These are phyloP conservation scores for Diaporthe nobilis DNA, from an alignment of 2,329 filamentous ascomycete species.

Conservation along the genomic window DNA sequence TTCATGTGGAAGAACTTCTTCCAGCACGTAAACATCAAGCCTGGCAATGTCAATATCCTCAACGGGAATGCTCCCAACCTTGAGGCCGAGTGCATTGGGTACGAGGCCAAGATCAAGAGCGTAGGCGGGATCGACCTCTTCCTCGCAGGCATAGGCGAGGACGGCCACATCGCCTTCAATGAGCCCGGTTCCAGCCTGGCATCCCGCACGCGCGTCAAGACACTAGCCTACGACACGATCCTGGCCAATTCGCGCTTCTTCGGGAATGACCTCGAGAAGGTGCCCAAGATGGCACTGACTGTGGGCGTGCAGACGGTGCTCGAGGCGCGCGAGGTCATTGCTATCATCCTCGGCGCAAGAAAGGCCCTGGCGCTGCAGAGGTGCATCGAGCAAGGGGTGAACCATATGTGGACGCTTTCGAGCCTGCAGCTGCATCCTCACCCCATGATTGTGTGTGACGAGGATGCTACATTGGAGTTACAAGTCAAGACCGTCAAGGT, in stretches of 20 bases:
- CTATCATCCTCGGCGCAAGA: constrained; percentile 80
- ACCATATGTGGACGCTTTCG: constrained; percentile 86
- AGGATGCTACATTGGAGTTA: constrained; percentile 76
- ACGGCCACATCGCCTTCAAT: constrained; percentile 87
- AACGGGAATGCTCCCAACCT: constrained; percentile 80
- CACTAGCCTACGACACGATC: constrained; percentile 83
- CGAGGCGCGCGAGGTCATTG: constrained; percentile 80
- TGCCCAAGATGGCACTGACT: constrained; percentile 80
- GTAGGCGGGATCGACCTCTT: constrained; percentile 83
- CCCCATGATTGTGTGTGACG: constrained; percentile 81
- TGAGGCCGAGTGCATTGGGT: constrained; percentile 78
- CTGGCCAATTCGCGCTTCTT: constrained; percentile 83
- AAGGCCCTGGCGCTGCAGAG: constrained; percentile 81
- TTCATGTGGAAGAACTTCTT: constrained; percentile 91
- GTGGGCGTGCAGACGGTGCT: constrained; percentile 70
- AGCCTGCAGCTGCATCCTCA: constrained; percentile 80
- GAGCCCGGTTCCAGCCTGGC: constrained; percentile 81
- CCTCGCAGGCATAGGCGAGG: constrained; percentile 81
- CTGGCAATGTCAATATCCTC: constrained; percentile 79
- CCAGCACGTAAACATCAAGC: constrained; percentile 78
- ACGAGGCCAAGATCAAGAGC: constrained; percentile 78
- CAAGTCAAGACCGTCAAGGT: constrained; percentile 75
- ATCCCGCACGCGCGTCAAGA: constrained; percentile 82
- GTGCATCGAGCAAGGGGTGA: constrained; percentile 81
- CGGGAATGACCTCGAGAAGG: constrained; percentile 73